Evolutionary conservation across 2,329 filamentous ascomycete genomes (phyloP), one percentile per base, ranked within the genome.

Genomic region (Colletotrichum sp.): DNA sequence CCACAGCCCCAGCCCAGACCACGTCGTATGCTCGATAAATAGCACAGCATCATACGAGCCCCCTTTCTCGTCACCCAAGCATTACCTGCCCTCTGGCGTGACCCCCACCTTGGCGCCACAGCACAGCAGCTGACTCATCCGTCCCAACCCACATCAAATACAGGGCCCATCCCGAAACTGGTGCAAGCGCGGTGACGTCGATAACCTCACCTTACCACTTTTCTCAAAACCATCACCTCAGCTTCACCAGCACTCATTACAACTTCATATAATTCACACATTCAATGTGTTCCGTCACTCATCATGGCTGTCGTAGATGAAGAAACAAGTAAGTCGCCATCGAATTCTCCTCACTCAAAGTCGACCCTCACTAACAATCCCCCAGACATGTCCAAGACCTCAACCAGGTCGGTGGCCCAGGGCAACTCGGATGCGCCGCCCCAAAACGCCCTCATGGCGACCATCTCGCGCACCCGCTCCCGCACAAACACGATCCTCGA

Each of bases 401-500:
- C 74, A 13, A 69, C 65, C 7, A 13, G 15, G 34, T 65, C 59
- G 5, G 36, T 13, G 28, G 59, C 32, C 18, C 64, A 69, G 5
- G 74, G 64, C 34, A 57, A 69, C n/a, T 60, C 59, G 5, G 64
- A 73, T 21, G 70, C 64, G 15, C 70, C 70, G 24, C 64, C 64
- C n/a, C 70, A 72, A 12, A 65, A 64, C 6, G 74, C 70, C 6
- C 71, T 76, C 21, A 73, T 59, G 69, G 64, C 64, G 13, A 68
- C 74, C 43, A 24, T 76, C 43, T 73, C 74, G 6, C 74, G 70
- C 43, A 76, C 74, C 21, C 72, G 60, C 18, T 73, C 43, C 59
- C 71, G 74, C 15, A 76, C 74, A 64, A 76, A 69, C 59, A 76
- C 64, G 10, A 68, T 76, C 8, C 74, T 76, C 26, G 74, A 73